Evolutionary conservation across 495 filamentous ascomycete genomes (phyloP), one percentile per base, ranked within the genome.

Genomic region (Penicillium chermesinum): DNA sequence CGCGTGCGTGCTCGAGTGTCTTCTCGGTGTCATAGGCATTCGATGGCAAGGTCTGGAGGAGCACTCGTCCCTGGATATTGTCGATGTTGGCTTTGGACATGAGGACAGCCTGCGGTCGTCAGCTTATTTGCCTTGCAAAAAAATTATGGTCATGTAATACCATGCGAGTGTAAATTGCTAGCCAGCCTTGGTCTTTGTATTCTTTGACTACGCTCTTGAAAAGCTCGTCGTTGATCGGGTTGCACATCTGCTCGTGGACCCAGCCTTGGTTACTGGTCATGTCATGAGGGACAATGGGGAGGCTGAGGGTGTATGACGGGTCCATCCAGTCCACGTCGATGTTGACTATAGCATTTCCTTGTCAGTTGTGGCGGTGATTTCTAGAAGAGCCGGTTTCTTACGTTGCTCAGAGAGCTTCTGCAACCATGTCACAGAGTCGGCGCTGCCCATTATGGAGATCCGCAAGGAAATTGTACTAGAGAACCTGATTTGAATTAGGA

Each of bases 321-420:
- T 66, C 65, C 67, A 71, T 72, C 52, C 59, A 71, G 50, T 70
- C 67, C 19, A 72, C 65, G 49, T 74, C 69, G 37, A 74, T 54
- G 20, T 72, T 65, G 7, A 70, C 69, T 70, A 32, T 40, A 40
- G 19, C n/a, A 14, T 2, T 12, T 15, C 37, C 7, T 18, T 34
- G 17, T 9, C 15, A 30, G 10, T 30, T n/a, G n/a, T n/a, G n/a
- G n/a, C n/a, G n/a, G n/a, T n/a, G n/a, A 10, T 10, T 30, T 30
- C 25, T 30, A 30, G 16, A n/a, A n/a, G n/a, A n/a, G n/a, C n/a
- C n/a, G n/a, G n/a, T n/a, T n/a, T n/a, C 52, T 55, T 39, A 55
- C 52, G 21, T 17, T 55, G 52, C 47, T 55, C 47, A 13, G 42
- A 46, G n/a, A 55, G 47, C 52, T 55, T 55, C 17, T 55, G 42